A percentile compares a stretch with the other conserved stretches of the same genome.
These are phyloP conservation scores for Clavispora asparagi DNA, from an alignment of 805 yeast species.

Conservation along the genomic window DNA sequence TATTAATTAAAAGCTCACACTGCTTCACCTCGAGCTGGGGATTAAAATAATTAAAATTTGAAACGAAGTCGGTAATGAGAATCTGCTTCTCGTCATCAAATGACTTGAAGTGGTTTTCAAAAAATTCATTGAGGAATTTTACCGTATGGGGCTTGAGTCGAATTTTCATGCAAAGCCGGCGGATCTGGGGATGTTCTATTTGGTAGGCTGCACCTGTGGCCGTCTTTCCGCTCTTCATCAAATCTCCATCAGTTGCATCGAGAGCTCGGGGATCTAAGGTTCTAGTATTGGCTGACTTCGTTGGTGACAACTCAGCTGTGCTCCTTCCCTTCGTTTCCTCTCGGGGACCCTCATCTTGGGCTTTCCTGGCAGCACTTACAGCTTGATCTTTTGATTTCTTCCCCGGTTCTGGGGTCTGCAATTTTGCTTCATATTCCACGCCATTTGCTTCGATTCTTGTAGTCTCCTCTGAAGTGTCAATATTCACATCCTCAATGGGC, in stretches of 20 bases:
- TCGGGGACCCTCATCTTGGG: neutral
- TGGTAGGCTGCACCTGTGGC: neutral
- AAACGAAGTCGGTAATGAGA: neutral
- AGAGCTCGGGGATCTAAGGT: conserved; percentile 1
- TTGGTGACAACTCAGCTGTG: neutral
- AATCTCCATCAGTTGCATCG: neutral
- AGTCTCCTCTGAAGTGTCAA: neutral
- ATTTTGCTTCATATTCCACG: neutral
- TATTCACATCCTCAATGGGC: neutral
- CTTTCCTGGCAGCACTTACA: neutral
- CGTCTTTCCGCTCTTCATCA: neutral
- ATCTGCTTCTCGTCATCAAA: conserved; percentile 2
- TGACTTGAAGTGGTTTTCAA: conserved; percentile 5
- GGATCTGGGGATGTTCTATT: conserved; percentile 14
- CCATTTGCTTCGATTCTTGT: neutral
- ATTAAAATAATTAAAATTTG: conserved; percentile 3
- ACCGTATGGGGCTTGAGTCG: conserved; percentile 6
- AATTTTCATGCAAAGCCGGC: conserved; percentile 5
- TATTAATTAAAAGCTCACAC: neutral
- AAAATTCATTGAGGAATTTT: conserved; percentile 8
- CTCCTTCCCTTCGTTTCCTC: neutral
- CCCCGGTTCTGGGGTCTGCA: neutral
- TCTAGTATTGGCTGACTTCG: neutral
- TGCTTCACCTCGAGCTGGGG: neutral
- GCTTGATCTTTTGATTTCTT: neutral